Percentiles rank a stretch among this genome's conserved stretches.
These are phyloP conservation scores for Corymbia citriodora DNA, from an alignment of 441 rosid genomes.

Conservation along the genomic window DNA sequence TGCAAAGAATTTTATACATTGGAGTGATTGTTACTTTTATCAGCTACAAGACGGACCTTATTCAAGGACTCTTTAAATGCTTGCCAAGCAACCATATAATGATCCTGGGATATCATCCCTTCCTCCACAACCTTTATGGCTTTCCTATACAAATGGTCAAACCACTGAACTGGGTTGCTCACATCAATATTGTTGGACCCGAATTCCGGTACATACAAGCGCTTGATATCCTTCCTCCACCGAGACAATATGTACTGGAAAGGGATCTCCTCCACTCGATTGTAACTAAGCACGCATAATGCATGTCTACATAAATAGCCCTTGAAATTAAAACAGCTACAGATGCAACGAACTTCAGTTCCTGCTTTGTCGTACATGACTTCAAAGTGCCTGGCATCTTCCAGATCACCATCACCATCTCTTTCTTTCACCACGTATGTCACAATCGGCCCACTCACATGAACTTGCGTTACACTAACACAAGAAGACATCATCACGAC, in stretches of 20 bases:
- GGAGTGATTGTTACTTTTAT: slow-evolving; percentile 29
- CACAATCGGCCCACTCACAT: slow-evolving; percentile 32
- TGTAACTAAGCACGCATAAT: slow-evolving; percentile 41
- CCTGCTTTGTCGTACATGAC: slow-evolving; percentile 56
- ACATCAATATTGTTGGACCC: slow-evolving; percentile 50
- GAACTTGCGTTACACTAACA: slow-evolving; percentile 40
- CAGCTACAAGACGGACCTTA: slow-evolving; percentile 58
- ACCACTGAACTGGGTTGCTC: slow-evolving; percentile 69
- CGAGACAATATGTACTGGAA: slow-evolving; percentile 56
- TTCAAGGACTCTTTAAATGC: slow-evolving; percentile 72
- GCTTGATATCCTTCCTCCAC: slow-evolving; percentile 81
- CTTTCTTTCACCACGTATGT: slow-evolving; percentile 58
- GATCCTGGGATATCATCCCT: slow-evolving; percentile 74
- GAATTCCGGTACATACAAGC: slow-evolving; percentile 42
- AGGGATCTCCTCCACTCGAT: slow-evolving; percentile 65
- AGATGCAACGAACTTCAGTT: slow-evolving; percentile 59
- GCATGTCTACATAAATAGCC: slow-evolving; percentile 77
- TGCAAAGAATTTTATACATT: not conserved
- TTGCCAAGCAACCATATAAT: slow-evolving; percentile 72
- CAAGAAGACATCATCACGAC: slow-evolving; percentile 66
- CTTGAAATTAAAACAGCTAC: slow-evolving; percentile 61
- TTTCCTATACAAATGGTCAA: slow-evolving; percentile 73
- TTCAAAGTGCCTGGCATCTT: slow-evolving; percentile 41
- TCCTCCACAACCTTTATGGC: slow-evolving; percentile 81
- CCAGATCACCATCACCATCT: slow-evolving; percentile 30